Conservation (phyloP, 306 rosid species). For the Begonia peltatifolia region DNA sequence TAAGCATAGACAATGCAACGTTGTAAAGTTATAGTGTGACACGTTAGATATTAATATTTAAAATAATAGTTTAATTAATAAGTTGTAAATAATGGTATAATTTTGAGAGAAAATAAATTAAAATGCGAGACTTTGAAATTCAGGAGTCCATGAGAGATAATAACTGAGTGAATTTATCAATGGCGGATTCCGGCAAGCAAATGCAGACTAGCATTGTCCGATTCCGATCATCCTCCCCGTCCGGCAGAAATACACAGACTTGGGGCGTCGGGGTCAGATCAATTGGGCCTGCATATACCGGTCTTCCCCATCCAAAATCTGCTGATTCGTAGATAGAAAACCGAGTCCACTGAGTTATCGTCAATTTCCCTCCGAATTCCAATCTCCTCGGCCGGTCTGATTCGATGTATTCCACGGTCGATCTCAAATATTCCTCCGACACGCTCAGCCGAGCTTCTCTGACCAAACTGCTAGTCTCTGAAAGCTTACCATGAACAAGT, state of each 20-base stretch:
- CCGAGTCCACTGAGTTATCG: constrained; percentile 90
- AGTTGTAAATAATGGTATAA: no score
- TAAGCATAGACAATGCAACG: no score
- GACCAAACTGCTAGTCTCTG: constrained; percentile 36
- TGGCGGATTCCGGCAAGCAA: constrained; percentile 69
- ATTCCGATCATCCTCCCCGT: constrained; percentile 28
- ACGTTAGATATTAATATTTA: no score
- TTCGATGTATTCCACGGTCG: constrained; percentile 64
- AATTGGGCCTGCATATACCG: constrained; percentile 78
- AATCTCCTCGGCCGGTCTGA: constrained; percentile 49
- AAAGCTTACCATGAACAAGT: constrained; percentile 33
- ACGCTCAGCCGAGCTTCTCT: constrained; percentile 43
- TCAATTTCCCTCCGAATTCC: constrained; percentile 79
- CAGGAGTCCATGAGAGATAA: constrained; percentile 10
- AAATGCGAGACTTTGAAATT: no score
- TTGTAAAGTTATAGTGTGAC: no score
- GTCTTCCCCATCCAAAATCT: constrained; percentile 89
- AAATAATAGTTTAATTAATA: no score
- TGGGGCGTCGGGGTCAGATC: constrained; percentile 89
- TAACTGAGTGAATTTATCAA: constrained; percentile 30
- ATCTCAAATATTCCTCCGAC: constrained; percentile 68
- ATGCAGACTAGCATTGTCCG: constrained; percentile 66
- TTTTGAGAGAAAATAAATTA: no score
- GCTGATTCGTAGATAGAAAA: constrained; percentile 61
- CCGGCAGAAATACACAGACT: constrained; percentile 79